Evolutionary conservation across 1,284 basidiomycete species (phyloP), one percentile per base, ranked within the genome.

Genomic region (Leccinum pallidistipes): DNA sequence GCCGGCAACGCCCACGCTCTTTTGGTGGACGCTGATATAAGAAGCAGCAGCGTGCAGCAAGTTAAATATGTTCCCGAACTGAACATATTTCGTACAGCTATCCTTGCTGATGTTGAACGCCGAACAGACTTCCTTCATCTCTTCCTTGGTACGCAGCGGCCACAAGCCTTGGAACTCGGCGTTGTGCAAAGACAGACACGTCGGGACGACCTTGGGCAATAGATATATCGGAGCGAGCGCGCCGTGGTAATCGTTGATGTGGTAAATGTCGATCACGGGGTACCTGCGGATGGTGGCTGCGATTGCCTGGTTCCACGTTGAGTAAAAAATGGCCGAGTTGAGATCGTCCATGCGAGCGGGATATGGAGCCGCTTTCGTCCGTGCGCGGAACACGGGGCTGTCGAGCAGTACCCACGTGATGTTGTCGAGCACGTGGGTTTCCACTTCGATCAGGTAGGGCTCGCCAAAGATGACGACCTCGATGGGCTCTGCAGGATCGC

Each of bases 31-130:
- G 67, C 90, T 93, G 77, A 96, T 95, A 77, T 91, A 97, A 34
- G 91, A 93, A 3, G 94, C 94, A 12, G 87, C 94, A 27, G 94
- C 94, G 72, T 96, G 94, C 38, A 97, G 82, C 72, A 97, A 79
- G 75, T 97, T 97, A 83, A 96, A 96, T 11, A 94, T 96, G 81
- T 97, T 97, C 68, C 94, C 94, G 73, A 97, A 97, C 77, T 96
- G 94, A 45, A 97, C 92, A 73, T 97, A 97, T 81, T 95, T 96
- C 59, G 90, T 94, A 79, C 94, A 96, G 68, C 94, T 83, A 71
- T 95, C 94, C 78, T 96, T 96, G 80, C 91, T 91, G 73, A 97
- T 92, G 77, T 96, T 96, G 84, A 96, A 97, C 10, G 94, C 94
- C 3, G 94, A 95, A 74, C 94, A 97, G 54, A 97, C 94, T 74